A percentile compares a stretch with the other conserved stretches of the same genome.
phyloP scores from a whole-genome alignment of 2,329 filamentous ascomycete species.

The Meredithiella fracta region DNA sequence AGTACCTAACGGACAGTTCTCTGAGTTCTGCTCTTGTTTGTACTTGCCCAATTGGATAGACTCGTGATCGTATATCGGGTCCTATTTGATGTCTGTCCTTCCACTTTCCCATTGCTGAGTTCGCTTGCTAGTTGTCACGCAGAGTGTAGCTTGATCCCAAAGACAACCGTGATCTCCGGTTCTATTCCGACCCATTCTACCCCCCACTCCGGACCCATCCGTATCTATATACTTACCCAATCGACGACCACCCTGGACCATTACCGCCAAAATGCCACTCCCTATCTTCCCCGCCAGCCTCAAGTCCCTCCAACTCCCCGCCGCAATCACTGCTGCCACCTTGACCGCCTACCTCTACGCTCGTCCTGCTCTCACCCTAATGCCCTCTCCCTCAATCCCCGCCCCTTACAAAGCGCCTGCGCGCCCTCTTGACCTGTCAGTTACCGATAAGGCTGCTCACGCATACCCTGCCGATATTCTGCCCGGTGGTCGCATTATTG shows the following conservation, averaged over 20 bases:
- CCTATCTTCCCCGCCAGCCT: constrained; percentile 14
- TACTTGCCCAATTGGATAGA: no score
- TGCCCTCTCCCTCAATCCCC: constrained; percentile 9
- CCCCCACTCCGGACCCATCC: no score
- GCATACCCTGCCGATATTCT: constrained; percentile 56
- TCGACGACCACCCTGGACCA: not conserved
- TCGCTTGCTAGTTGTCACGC: no score
- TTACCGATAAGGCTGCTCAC: constrained; percentile 22
- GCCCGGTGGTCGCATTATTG: constrained; percentile 51
- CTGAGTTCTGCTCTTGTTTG: no score
- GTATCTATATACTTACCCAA: not conserved
- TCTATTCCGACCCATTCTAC: no score
- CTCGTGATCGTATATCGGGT: no score
- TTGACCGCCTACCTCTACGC: constrained; percentile 24
- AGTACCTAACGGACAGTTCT: no score
- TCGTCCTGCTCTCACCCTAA: constrained; percentile 17
- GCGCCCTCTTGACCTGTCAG: constrained; percentile 13
- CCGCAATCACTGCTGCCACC: constrained; percentile 18
- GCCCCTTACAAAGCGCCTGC: constrained; percentile 7
- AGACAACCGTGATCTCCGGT: no score
- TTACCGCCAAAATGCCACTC: constrained; percentile 5
- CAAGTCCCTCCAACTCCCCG: constrained; percentile 11
- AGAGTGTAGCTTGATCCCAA: no score
- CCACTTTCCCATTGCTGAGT: no score
- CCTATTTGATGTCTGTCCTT: no score